These are phyloP conservation scores for Calonectria fujianensis DNA, from an alignment of 2,329 filamentous ascomycete genomes.

Conservation along the genomic window DNA sequence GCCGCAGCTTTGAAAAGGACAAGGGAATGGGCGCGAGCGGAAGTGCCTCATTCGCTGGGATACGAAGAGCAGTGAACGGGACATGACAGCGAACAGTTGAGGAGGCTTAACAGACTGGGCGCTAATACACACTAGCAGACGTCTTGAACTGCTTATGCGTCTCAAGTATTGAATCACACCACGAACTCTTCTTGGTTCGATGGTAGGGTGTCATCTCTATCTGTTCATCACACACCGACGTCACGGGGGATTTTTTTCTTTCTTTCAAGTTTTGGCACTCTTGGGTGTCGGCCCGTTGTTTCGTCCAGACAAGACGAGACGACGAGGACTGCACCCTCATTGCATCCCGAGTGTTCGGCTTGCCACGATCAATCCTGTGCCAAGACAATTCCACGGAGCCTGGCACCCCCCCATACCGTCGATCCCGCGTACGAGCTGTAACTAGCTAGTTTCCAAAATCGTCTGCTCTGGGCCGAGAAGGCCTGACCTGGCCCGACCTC, in stretches of 20 bases:
- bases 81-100: not conserved
- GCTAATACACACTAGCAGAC: conserved; percentile 16
- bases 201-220: conserved; percentile 19
- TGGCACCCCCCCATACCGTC: conserved; percentile 6
- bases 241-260: not conserved
- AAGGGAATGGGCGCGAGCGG: conserved; percentile 13
- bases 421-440: conserved; percentile 30
- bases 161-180: conserved; percentile 34
- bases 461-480: conserved; percentile 10
- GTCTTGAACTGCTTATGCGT: conserved; percentile 46
- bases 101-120: conserved; percentile 5
- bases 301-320: not conserved
- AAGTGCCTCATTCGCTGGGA: conserved; percentile 10
- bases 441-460: conserved; percentile 16
- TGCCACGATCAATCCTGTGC: conserved; percentile 26
- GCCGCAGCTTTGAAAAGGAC: not conserved
- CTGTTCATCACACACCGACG: conserved; percentile 15
- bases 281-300: conserved; percentile 9
- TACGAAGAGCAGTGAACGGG: not conserved
- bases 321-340: conserved; percentile 19
- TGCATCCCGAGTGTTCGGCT: conserved; percentile 8
- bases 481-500: not conserved
- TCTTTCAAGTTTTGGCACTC: not conserved
- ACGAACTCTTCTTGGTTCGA: conserved; percentile 11
- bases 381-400: conserved; percentile 23